Evolutionary conservation across 768 basidiomycete genomes (phyloP).

Genomic region (Erythrobasidium yunnanense): DNA sequence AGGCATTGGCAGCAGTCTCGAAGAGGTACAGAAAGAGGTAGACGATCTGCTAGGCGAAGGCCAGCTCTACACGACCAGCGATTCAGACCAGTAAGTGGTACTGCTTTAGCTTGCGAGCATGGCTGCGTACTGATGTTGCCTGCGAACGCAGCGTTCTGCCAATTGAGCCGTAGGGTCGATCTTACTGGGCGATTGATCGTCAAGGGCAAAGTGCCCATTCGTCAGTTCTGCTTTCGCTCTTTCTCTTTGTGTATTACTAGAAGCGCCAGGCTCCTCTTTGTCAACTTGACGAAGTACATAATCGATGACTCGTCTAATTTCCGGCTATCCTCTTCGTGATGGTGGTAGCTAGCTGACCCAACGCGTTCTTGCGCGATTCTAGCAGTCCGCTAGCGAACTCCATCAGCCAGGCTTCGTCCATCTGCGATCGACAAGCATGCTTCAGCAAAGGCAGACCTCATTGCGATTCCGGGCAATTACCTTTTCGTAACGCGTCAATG

Average conservation of each 20-base stretch:
- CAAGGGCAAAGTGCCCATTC: too few species aligned
- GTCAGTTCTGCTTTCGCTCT: too few species aligned
- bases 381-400: slow-evolving; percentile 10
- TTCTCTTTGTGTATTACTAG: too few species aligned
- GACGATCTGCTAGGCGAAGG: slow-evolving; percentile 12
- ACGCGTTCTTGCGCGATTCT: not conserved
- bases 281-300: not conserved
- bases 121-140: not conserved
- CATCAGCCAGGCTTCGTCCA: slow-evolving; percentile 4
- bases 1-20: slow-evolving; percentile 48
- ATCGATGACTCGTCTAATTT: not conserved
- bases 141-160: slow-evolving; percentile 17
- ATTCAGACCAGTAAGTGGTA: slow-evolving; percentile 11
- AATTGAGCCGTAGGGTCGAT: too few species aligned
- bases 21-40: slow-evolving; percentile 40
- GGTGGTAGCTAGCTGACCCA: not conserved
- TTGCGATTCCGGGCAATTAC: not conserved
- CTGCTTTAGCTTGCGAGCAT: not conserved
- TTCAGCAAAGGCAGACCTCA: not conserved
- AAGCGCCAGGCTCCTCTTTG: too few species aligned
- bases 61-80: slow-evolving; percentile 21
- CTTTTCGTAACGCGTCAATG: slow-evolving; percentile 4
- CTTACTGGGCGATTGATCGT: too few species aligned
- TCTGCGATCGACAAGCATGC: too few species aligned
- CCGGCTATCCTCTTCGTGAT: slow-evolving; percentile 19